Base-by-base conservation (phyloP, 148 eudicot genomes). In the Chenopodium formosanum region DNA sequence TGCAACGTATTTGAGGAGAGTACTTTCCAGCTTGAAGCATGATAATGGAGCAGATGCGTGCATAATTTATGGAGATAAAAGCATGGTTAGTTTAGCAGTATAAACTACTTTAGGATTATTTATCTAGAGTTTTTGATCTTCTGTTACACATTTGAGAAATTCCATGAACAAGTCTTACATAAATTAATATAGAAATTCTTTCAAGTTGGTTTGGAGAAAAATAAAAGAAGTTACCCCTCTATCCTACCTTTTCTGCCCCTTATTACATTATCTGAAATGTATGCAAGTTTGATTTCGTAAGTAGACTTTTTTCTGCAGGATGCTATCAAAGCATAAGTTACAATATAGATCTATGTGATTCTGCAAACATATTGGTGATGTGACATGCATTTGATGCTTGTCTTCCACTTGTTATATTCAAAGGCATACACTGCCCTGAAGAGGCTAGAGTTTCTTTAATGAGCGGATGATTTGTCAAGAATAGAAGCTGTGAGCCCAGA, bases 41-140 rank as follows among this genome's bases (percentile, higher is more conserved):
- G 92, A 78, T 77, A 90, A 90, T 90, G 99, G 97, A 79, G 73
- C 70, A 40, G 74, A 76, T 86, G 90, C 83, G 76, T 92, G 97
- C 84, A 87, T 81, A 78, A 32, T 96, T 20, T 96, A 96, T 91
- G 98, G 95, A 16, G 70, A 83, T 47, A 79, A 82, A 67, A 73
- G 86, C 47, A 79, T 89, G 94, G 99, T 95, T 78, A 81, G 94
- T 75, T 27, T 79, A 66, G 31, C 34, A n/a, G 19, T 62, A 63
- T 9, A 47, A 34, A 37, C 16, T 53, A 34, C 17, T 14, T 31
- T 12, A 20, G 17, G 16, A 70, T 19, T 20, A 19, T 37, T 37
- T 70, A 20, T 70, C 74, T 70, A 25, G 13, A 17, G 11, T 64
- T 58, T 79, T 76, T 27, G 22, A 25, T 53, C 27, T 83, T 48